Conservation (phyloP, 768 basidiomycete species). For the Naematelia aurantialba region DNA sequence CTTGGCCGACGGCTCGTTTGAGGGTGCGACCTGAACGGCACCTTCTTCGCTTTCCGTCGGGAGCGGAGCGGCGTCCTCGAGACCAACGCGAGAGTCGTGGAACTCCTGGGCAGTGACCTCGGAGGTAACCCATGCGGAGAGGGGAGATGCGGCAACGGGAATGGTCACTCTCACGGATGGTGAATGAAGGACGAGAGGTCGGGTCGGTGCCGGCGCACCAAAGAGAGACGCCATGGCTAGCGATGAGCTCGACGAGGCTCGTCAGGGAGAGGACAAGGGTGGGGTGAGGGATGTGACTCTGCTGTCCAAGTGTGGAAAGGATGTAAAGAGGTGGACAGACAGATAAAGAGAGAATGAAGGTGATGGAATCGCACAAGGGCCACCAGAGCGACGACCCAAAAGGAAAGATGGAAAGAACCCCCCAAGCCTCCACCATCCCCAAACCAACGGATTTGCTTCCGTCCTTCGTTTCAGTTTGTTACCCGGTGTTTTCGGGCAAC, state of each 20-base stretch:
- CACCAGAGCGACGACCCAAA: background rate
- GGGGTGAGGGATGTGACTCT: background rate
- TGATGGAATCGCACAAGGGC: background rate
- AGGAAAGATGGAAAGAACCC: background rate
- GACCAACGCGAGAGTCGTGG: slow-evolving; percentile 55
- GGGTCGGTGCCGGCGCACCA: slow-evolving; percentile 36
- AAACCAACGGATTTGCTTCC: background rate
- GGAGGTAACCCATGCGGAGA: slow-evolving; percentile 85
- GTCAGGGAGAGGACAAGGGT: background rate
- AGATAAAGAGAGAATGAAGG: background rate
- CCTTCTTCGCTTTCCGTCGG: slow-evolving; percentile 53
- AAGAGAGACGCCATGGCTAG: slow-evolving; percentile 47
- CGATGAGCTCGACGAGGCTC: slow-evolving; percentile 4
- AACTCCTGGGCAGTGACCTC: slow-evolving; percentile 90
- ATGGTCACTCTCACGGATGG: slow-evolving; percentile 60
- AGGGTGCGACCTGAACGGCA: slow-evolving; percentile 54
- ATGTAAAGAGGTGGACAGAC: background rate
- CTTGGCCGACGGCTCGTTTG: slow-evolving; percentile 66
- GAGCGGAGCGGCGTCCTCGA: slow-evolving; percentile 55
- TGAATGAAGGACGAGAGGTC: slow-evolving; percentile 50
- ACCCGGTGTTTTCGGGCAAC: too few species aligned
- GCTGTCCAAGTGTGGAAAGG: background rate
- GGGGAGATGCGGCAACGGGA: slow-evolving; percentile 69
- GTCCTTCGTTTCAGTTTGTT: background rate
- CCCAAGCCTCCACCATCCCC: background rate